phyloP scores from a whole-genome alignment of 2,329 filamentous ascomycete genomes.

The Alternaria sp. region DNA sequence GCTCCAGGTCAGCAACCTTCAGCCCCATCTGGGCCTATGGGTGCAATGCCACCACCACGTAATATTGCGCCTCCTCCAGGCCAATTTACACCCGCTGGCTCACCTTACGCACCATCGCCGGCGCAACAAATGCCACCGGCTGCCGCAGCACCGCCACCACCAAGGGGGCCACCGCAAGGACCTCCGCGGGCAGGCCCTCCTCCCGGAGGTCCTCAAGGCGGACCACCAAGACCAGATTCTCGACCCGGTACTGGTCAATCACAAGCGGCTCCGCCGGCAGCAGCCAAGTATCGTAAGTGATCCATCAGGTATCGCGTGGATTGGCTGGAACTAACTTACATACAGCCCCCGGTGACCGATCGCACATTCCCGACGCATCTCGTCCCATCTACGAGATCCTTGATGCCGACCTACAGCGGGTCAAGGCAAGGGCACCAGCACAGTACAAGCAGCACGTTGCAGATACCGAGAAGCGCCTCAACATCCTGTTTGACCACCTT shows the following conservation, averaged over 20 bases:
- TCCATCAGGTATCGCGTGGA: conserved; percentile 12
- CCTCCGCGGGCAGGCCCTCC: conserved; percentile 58
- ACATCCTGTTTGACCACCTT: conserved; percentile 93
- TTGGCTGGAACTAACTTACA: conserved; percentile 21
- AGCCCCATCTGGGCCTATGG: conserved; percentile 35
- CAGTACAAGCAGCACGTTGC: conserved; percentile 88
- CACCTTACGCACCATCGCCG: conserved; percentile 28
- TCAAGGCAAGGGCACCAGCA: conserved; percentile 84
- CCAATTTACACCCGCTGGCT: conserved; percentile 39
- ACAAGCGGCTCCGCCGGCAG: conserved; percentile 58
- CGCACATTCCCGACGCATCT: conserved; percentile 81
- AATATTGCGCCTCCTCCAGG: conserved; percentile 57
- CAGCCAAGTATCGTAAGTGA: conserved; percentile 74
- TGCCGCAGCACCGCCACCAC: conserved; percentile 56
- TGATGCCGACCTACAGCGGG: conserved; percentile 83
- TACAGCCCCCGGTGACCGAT: conserved; percentile 77
- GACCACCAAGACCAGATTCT: conserved; percentile 51
- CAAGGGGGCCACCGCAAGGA: conserved; percentile 44
- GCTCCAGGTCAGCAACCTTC: conserved; percentile 66
- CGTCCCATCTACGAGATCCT: conserved; percentile 83
- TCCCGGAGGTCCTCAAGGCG: conserved; percentile 34
- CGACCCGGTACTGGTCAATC: conserved; percentile 60
- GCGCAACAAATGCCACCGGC: conserved; percentile 50
- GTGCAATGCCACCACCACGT: conserved; percentile 52
- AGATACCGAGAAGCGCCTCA: conserved; percentile 91